Evolutionary conservation across 2,329 filamentous ascomycete genomes (phyloP).

Genomic region (Mariannaea sp.): DNA sequence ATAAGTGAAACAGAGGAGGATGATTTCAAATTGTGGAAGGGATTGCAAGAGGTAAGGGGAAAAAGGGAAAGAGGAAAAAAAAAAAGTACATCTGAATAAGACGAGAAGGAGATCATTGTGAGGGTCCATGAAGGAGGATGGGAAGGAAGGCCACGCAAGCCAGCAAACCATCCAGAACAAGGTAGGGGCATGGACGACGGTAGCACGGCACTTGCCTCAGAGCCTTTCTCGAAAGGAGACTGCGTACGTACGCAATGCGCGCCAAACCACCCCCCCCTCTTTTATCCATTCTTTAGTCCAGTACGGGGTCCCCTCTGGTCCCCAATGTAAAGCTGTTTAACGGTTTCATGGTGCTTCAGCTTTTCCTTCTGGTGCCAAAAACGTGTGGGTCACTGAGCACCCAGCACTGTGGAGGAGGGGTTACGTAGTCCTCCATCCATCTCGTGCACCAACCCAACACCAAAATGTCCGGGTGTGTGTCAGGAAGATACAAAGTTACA

Average conservation of each 20-base stretch:
- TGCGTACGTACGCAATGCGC: slow-evolving; percentile 14
- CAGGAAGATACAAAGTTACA: too few species aligned
- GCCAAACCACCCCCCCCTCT: background rate
- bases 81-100: slow-evolving; percentile 1
- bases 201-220: slow-evolving; percentile 10
- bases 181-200: slow-evolving; percentile 9
- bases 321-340: background rate
- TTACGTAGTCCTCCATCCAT: slow-evolving; percentile 13
- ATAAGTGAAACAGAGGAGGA: background rate
- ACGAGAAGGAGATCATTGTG: slow-evolving; percentile 10
- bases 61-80: background rate
- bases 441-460: slow-evolving; percentile 1
- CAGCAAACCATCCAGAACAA: slow-evolving; percentile 2
- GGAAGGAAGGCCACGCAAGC: slow-evolving; percentile 21
- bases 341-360: background rate
- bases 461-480: background rate
- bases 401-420: slow-evolving; percentile 12
- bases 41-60: slow-evolving; percentile 8
- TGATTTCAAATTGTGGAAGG: slow-evolving; percentile 6
- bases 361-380: slow-evolving; percentile 3
- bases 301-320: background rate
- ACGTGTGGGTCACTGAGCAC: background rate
- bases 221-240: background rate
- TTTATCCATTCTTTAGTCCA: background rate
- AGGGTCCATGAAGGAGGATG: slow-evolving; percentile 14